Percentiles rank a stretch among this genome's conserved stretches.
These are phyloP conservation scores for Alternaria postmessia DNA, from an alignment of 2,329 filamentous ascomycete species.

Conservation along the genomic window DNA sequence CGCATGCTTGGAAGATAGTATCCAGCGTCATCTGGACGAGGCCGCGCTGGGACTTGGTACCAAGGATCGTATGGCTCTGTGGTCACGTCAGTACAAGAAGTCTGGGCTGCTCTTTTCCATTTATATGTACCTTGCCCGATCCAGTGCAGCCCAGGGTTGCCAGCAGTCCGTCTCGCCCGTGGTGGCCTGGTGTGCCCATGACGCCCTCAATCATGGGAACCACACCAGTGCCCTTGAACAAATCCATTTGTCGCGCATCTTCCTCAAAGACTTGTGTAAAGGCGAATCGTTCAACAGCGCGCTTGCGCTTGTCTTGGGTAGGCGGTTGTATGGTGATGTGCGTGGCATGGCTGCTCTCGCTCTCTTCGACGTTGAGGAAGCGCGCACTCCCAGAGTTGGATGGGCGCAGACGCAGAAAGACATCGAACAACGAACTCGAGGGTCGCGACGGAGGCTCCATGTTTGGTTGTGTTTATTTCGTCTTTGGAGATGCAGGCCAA, in stretches of 20 bases:
- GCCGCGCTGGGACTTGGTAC: conserved; percentile 84
- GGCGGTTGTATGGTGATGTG: conserved; percentile 67
- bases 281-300: conserved; percentile 90
- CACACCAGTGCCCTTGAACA: conserved; percentile 83
- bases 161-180: conserved; percentile 86
- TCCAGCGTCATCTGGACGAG: conserved; percentile 92
- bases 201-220: conserved; percentile 81
- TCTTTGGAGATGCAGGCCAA: conserved; percentile 5
- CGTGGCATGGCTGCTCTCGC: conserved; percentile 51
- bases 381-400: conserved; percentile 56
- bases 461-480: conserved; percentile 22
- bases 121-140: conserved; percentile 80
- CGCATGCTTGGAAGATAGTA: conserved; percentile 84
- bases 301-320: conserved; percentile 80
- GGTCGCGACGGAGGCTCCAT: conserved; percentile 50
- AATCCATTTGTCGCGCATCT: conserved; percentile 79
- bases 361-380: conserved; percentile 78
- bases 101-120: conserved; percentile 4
- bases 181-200: conserved; percentile 72
- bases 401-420: conserved; percentile 80
- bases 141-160: conserved; percentile 94
- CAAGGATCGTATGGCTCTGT: conserved; percentile 94
- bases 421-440: conserved; percentile 76
- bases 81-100: conserved; percentile 9
- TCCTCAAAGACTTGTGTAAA: conserved; percentile 96